phyloP scores from a whole-genome alignment of 2,329 filamentous ascomycete species.

The Metarhizium guizhouense region DNA sequence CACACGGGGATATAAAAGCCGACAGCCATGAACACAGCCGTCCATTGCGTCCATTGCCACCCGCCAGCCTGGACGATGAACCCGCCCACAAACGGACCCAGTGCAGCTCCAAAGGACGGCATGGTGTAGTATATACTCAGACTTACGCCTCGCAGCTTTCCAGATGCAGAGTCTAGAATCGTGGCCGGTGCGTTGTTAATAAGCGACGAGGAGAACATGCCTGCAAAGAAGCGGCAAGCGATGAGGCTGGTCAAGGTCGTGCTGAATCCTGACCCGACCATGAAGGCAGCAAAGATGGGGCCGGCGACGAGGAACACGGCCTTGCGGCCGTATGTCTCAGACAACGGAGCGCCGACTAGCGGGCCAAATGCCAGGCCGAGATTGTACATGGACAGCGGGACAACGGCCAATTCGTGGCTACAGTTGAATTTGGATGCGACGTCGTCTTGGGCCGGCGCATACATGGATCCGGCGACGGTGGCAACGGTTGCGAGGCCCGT shows the following conservation, averaged over 20 bases:
- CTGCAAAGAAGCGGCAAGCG: constrained; percentile 61
- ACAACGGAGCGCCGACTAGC: constrained; percentile 67
- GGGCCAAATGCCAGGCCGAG: constrained; percentile 32
- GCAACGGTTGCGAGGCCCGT: constrained; percentile 59
- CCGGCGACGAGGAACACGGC: constrained; percentile 37
- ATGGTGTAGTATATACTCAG: constrained; percentile 55
- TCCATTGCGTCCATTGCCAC: constrained; percentile 51
- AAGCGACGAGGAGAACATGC: constrained; percentile 51
- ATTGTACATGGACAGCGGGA: constrained; percentile 19
- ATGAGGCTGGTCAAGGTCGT: constrained; percentile 63
- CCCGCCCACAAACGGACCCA: constrained; percentile 56
- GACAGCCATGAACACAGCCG: constrained; percentile 26
- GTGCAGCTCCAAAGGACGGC: constrained; percentile 56
- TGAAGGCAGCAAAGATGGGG: constrained; percentile 61
- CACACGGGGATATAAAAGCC: constrained; percentile 49
- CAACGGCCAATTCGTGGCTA: constrained; percentile 13
- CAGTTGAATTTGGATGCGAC: constrained; percentile 11
- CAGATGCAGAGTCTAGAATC: constrained; percentile 44
- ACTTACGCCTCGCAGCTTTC: constrained; percentile 31
- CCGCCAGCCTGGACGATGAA: constrained; percentile 56
- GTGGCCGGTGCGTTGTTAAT: constrained; percentile 55
- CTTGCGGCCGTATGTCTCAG: constrained; percentile 59
- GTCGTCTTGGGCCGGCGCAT: constrained; percentile 17
- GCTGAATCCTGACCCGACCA: constrained; percentile 59
- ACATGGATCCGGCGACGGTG: constrained; percentile 22